Percentiles rank a stretch among this genome's conserved stretches.
These are phyloP conservation scores for Keithomyces neogunnii DNA, from an alignment of 2,329 filamentous ascomycete species.

Conservation along the genomic window DNA sequence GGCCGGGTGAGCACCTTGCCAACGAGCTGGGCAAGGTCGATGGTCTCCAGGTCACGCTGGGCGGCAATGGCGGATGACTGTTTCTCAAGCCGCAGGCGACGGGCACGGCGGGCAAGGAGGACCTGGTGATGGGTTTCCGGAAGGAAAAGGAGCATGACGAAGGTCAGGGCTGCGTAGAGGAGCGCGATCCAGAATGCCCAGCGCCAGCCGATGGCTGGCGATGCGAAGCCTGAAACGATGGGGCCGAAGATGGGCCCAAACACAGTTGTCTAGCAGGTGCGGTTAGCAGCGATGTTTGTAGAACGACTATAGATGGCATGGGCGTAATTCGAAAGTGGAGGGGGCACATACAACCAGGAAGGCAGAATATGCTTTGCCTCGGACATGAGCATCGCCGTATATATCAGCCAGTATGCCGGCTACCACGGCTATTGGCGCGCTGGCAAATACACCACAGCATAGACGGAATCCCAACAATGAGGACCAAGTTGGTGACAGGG, in stretches of 20 bases:
- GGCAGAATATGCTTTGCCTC: constrained; percentile 5
- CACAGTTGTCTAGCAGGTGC: constrained; percentile 41
- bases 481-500: constrained; percentile 42
- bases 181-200: constrained; percentile 65
- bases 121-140: constrained; percentile 57
- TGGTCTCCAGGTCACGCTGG: constrained; percentile 54
- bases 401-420: constrained; percentile 59
- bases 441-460: constrained; percentile 44
- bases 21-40: constrained; percentile 48
- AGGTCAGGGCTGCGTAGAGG: constrained; percentile 56
- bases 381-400: constrained; percentile 36
- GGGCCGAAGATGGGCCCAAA: constrained; percentile 60
- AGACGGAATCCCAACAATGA: constrained; percentile 48
- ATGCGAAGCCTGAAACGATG: constrained; percentile 54
- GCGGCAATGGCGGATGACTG: constrained; percentile 44
- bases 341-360: constrained; percentile 47
- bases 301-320: too few species aligned
- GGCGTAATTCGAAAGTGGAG: neutral
- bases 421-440: constrained; percentile 53
- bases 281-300: too few species aligned
- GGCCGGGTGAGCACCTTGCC: constrained; percentile 64
- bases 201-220: constrained; percentile 52
- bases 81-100: constrained; percentile 45
- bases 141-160: constrained; percentile 52
- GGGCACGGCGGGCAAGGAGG: constrained; percentile 48